Percentiles rank a stretch among this genome's conserved stretches.
Evolutionary conservation across 495 filamentous ascomycete species (phyloP).

Genomic region (Xylaria sp.): DNA sequence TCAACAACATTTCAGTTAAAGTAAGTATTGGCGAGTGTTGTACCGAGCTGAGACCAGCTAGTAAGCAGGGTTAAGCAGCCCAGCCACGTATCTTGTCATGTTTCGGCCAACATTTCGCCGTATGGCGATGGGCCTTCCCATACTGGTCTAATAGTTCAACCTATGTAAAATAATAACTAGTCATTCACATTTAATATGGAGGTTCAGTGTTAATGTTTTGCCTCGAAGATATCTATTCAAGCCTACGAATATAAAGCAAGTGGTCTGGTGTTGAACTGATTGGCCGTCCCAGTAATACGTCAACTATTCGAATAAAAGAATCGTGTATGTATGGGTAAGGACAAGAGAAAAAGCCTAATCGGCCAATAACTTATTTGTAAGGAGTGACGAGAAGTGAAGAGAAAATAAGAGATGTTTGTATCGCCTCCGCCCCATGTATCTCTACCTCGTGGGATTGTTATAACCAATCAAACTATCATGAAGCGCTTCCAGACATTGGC

Average conservation of each 20-base stretch:
- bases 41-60: conserved; percentile 4
- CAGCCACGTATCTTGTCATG: neutral
- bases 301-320: neutral
- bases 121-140: neutral
- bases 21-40: conserved; percentile 15
- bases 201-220: neutral
- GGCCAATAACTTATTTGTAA: neutral
- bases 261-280: neutral
- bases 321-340: neutral
- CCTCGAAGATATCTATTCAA: neutral
- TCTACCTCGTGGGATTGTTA: neutral
- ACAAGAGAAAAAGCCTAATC: neutral
- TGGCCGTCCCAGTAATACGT: neutral
- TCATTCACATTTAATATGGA: no score
- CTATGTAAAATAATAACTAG: neutral
- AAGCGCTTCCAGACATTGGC: neutral
- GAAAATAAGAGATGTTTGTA: neutral
- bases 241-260: neutral
- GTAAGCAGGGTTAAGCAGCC: neutral
- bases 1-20: neutral
- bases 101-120: neutral
- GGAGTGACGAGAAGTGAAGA: conserved; percentile 25
- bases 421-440: neutral
- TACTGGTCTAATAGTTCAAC: neutral
- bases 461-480: neutral